Base-by-base conservation (phyloP, 176 grass and related monocot species). In the Ampelocalamus luodianensis region DNA sequence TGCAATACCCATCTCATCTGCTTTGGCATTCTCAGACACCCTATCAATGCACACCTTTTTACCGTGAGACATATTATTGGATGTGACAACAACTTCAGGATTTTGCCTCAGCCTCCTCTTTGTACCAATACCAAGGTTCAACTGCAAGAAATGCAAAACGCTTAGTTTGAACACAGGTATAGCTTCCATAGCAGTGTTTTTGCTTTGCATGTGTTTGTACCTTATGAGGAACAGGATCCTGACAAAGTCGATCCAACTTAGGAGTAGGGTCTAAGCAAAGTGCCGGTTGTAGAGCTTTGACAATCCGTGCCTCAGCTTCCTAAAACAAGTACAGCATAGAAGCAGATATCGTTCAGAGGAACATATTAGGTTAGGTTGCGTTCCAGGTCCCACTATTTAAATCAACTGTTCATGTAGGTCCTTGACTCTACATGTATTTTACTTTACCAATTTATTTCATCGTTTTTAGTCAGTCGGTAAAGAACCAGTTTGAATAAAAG, bases 261-360 rank as follows among this genome's bases (percentile, higher is more conserved):
- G 97, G 97, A 72, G 90, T 89, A 82, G 97, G 97, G 75, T 99
- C 97, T 64, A 99, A 95, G 56, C 82, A 94, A 83, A 99, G 93
- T 81, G 87, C 76, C 48, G 97, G 92, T 76, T 99, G 91, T 78
- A 99, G 82, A 55, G 88, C 92, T 88, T 90, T 99, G 65, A 99
- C 67, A 68, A 99, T 92, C 18, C 93, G 93, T 65, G 93, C 89
- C 62, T 99, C 97, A 56, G 94, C 90, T 92, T 99, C 97, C 97
- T 99, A 5, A 80, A 91, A 58, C 10, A 87, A 53, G 13, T 32
- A 87, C 29, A 86, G 8, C 76, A 90, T 71, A 80, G 46, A 36
- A 83, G 11, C 15, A 38, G 11, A 77, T 74, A 79, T 71, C n/a
- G 14, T 81, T 36, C 15, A 79, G 44, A 49, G 50, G 53, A 76